Evolutionary conservation across 495 filamentous ascomycete genomes (phyloP).

Genomic region (Xylaria cubensis): DNA sequence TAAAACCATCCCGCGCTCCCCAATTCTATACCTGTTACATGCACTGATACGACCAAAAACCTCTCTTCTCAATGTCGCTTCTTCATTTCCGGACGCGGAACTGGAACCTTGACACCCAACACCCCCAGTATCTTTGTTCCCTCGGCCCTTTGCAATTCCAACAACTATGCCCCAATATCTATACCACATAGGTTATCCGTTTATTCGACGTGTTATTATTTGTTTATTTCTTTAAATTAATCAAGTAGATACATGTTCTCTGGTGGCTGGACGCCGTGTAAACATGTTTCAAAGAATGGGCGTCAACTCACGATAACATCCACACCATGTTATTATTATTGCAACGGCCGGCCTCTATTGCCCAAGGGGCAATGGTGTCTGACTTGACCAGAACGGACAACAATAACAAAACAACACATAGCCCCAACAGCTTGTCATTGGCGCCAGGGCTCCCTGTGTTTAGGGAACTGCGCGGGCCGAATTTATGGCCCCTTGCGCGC

Average conservation of each 20-base stretch:
- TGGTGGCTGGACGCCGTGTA: constrained; percentile 14
- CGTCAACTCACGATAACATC: constrained; percentile 11
- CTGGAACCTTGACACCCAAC: constrained; percentile 15
- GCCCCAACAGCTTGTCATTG: constrained; percentile 6
- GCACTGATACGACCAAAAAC: background rate
- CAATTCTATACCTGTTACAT: constrained; percentile 7
- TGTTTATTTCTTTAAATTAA: no score
- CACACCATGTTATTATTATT: constrained; percentile 16
- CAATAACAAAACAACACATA: constrained; percentile 28
- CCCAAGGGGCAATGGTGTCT: constrained; percentile 20
- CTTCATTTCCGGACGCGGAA: background rate
- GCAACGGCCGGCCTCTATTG: constrained; percentile 19
- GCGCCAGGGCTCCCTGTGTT: constrained; percentile 7
- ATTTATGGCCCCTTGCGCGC: constrained; percentile 22
- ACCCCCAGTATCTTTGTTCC: constrained; percentile 3
- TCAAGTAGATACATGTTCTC: constrained; percentile 10
- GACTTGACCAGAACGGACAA: constrained; percentile 13
- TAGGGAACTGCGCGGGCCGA: constrained; percentile 17
- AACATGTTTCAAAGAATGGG: constrained; percentile 22
- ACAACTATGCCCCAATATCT: background rate
- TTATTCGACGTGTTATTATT: background rate
- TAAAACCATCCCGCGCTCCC: background rate
- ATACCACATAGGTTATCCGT: background rate
- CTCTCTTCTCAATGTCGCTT: background rate
- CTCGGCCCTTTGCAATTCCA: background rate